Evolutionary conservation across 1,284 basidiomycete genomes (phyloP).

Genomic region (Cryptococcus sp.): DNA sequence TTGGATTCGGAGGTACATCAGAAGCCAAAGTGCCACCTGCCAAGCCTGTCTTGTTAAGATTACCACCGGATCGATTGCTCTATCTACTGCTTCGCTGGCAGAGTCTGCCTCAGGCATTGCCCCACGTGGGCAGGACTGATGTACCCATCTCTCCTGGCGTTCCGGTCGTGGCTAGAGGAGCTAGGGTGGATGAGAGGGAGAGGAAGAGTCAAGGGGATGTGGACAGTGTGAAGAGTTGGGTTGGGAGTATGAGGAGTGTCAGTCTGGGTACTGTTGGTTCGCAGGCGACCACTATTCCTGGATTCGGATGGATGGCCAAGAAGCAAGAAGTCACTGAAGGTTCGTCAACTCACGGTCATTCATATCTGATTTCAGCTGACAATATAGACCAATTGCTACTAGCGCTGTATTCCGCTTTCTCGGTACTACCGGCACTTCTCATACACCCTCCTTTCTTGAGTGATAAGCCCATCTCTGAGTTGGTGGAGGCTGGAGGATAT

Average conservation of each 20-base stretch:
- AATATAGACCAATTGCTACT: conserved; percentile 37
- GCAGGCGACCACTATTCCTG: conserved; percentile 6
- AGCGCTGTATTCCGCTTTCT: conserved; percentile 43
- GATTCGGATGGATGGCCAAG: conserved; percentile 33
- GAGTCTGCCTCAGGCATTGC: conserved; percentile 28
- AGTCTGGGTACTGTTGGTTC: conserved; percentile 26
- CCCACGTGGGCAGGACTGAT: conserved; percentile 44
- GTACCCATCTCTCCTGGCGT: conserved; percentile 40
- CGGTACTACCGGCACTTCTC: conserved; percentile 40
- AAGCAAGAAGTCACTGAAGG: conserved; percentile 40
- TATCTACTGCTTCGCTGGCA: conserved; percentile 47
- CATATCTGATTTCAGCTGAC: not conserved
- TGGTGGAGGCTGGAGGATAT: conserved; percentile 44
- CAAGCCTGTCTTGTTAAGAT: conserved; percentile 40
- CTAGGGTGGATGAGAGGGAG: conserved; percentile 11
- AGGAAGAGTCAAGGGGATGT: conserved; percentile 39
- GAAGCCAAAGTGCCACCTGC: conserved; percentile 4
- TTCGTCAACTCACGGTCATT: conserved; percentile 6
- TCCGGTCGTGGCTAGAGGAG: conserved; percentile 27
- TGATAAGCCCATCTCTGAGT: conserved; percentile 43
- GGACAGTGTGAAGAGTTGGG: conserved; percentile 44
- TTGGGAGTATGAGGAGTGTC: conserved; percentile 44
- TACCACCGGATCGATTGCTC: conserved; percentile 45
- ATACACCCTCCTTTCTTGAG: conserved; percentile 41
- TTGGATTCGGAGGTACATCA: conserved; percentile 37